Percentiles rank a stretch among this genome's conserved stretches.
Conservation (phyloP, 495 filamentous ascomycete species). For the Aspergillus coremiiformis region DNA sequence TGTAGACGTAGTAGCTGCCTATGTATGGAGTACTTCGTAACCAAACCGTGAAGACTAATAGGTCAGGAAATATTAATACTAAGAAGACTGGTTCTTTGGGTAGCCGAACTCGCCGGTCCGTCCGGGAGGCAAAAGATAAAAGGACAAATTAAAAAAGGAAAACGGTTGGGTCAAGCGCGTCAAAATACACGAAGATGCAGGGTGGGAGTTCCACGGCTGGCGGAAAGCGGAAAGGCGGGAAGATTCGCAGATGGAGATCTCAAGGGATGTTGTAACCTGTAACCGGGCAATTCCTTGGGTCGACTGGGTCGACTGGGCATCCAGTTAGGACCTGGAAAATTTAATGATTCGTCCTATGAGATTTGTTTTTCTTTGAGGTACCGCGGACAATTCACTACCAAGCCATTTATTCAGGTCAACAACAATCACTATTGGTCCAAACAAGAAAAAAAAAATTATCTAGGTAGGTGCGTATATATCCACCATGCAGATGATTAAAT, state of each 20-base stretch:
- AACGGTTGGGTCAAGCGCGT: conserved; percentile 22
- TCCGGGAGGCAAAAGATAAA: conserved; percentile 20
- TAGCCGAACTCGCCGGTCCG: conserved; percentile 23
- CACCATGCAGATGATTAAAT: conserved; percentile 11
- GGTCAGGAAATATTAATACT: neutral
- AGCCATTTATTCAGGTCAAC: conserved; percentile 2
- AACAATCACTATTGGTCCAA: neutral
- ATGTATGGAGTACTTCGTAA: too few relatives aligned
- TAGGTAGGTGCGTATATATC: too few relatives aligned
- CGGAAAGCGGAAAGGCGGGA: conserved; percentile 24
- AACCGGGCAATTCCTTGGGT: conserved; percentile 14
- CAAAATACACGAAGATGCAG: conserved; percentile 21
- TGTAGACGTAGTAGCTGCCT: neutral
- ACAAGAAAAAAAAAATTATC: too few relatives aligned
- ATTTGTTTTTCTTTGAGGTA: neutral
- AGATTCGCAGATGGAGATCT: conserved; percentile 20
- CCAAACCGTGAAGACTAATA: neutral
- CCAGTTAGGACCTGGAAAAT: neutral
- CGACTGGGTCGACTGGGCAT: conserved; percentile 14
- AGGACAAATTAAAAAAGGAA: conserved; percentile 6
- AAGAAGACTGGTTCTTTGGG: conserved; percentile 13
- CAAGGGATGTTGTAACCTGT: conserved; percentile 13
- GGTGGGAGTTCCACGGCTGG: conserved; percentile 17
- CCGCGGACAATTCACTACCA: neutral
- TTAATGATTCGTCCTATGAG: neutral